Percentiles rank a stretch among this genome's conserved stretches.
Conservation (phyloP, 1,139 yeast species). For the Suhomyces kunorum region DNA sequence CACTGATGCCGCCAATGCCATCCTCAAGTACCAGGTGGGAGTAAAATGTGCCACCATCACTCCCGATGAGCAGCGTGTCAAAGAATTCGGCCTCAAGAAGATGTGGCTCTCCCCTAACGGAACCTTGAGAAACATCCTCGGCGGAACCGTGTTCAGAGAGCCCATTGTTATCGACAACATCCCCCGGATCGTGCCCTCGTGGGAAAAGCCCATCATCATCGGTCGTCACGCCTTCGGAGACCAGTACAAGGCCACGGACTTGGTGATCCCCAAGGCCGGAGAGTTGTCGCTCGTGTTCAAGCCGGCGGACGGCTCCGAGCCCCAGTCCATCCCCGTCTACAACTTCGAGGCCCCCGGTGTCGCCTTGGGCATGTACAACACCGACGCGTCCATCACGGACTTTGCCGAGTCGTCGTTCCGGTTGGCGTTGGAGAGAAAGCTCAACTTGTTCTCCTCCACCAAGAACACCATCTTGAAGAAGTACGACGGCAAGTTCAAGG, state of each 20-base stretch:
- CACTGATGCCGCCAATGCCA: constrained; percentile 74
- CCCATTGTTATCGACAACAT: constrained; percentile 76
- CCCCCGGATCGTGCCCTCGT: constrained; percentile 73
- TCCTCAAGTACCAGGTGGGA: constrained; percentile 74
- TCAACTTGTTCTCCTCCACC: constrained; percentile 71
- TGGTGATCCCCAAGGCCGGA: constrained; percentile 69
- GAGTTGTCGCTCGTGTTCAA: constrained; percentile 65
- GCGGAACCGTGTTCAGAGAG: constrained; percentile 84
- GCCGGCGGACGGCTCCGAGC: constrained; percentile 57
- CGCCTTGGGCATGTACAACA: constrained; percentile 80
- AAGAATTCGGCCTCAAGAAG: constrained; percentile 70
- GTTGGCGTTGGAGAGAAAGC: constrained; percentile 64
- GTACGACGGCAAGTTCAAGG: constrained; percentile 82
- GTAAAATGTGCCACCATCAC: constrained; percentile 86
- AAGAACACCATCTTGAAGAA: constrained; percentile 80
- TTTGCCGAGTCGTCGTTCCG: constrained; percentile 80
- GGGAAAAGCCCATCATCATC: constrained; percentile 81
- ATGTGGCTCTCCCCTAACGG: constrained; percentile 91
- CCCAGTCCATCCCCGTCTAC: constrained; percentile 52
- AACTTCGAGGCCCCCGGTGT: constrained; percentile 69
- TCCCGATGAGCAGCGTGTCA: constrained; percentile 80
- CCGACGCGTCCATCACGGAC: constrained; percentile 75
- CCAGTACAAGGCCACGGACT: constrained; percentile 79
- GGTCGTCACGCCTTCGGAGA: constrained; percentile 89
- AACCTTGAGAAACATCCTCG: constrained; percentile 76